A percentile compares a stretch with the other conserved stretches of the same genome.
Evolutionary conservation across 139 green algal species (phyloP).

Genomic region (Edaphochlamys debaryana): DNA sequence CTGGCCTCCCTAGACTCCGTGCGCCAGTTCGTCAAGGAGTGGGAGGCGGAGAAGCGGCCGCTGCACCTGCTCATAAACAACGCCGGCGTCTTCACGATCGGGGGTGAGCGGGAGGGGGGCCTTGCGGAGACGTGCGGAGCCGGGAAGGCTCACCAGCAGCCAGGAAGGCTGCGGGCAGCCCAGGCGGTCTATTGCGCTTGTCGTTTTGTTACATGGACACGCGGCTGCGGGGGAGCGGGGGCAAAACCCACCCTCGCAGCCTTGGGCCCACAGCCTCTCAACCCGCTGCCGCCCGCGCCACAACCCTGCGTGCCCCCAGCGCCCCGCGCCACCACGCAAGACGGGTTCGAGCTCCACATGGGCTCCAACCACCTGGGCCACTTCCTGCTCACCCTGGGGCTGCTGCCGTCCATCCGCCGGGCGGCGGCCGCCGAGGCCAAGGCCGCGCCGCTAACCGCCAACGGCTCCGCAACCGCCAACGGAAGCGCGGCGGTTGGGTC

Average conservation of each 20-base stretch:
- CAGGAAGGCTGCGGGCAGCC: no score
- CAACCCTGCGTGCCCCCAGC: conserved; percentile 38
- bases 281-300: no score
- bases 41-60: conserved; percentile 59
- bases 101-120: no score
- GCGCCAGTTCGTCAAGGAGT: conserved; percentile 69
- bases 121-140: no score
- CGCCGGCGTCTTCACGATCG: conserved; percentile 85
- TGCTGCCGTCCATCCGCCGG: conserved; percentile 71
- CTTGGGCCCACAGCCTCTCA: no score
- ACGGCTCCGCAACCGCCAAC: background rate
- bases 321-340: conserved; percentile 58
- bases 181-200: no score
- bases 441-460: conserved; percentile 5
- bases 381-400: conserved; percentile 79
- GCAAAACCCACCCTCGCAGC: no score
- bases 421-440: conserved; percentile 2
- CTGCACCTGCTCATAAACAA: conserved; percentile 93
- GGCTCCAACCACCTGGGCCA: conserved; percentile 85
- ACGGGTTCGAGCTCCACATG: conserved; percentile 87
- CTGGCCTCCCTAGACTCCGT: conserved; percentile 82
- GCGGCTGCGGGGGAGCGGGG: no score
- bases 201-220: no score
- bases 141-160: no score
- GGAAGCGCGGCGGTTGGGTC: no score